Evolutionary conservation across 352 stramenopile species (phyloP).

Genomic region (Pythium rhizo-oryzae): DNA sequence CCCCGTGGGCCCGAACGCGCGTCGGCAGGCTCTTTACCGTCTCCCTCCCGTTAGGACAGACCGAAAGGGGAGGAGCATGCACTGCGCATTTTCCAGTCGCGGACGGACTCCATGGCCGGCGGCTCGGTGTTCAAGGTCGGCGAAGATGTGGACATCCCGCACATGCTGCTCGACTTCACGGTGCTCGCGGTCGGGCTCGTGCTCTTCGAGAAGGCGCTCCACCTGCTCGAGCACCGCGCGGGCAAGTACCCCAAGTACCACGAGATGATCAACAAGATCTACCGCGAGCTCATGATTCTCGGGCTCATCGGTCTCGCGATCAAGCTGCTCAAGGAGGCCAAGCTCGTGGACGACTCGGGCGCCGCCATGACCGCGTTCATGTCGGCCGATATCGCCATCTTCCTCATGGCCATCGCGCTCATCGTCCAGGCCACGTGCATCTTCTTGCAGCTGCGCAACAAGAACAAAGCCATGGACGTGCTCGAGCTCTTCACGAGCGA

Average conservation of each 20-base stretch:
- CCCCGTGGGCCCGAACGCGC: neutral
- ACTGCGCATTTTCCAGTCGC: constrained; percentile 1
- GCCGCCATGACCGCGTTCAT: constrained; percentile 33
- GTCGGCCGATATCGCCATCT: constrained; percentile 37
- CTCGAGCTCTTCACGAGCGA: constrained; percentile 28
- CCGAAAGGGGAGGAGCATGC: neutral
- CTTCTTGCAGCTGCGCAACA: constrained; percentile 27
- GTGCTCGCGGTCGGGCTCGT: constrained; percentile 52
- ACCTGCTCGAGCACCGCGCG: constrained; percentile 51
- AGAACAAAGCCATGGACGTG: constrained; percentile 31
- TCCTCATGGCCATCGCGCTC: constrained; percentile 37
- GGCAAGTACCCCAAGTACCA: constrained; percentile 53
- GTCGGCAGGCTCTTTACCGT: no score
- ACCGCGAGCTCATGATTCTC: constrained; percentile 36
- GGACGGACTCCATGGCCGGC: neutral
- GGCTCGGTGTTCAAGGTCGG: constrained; percentile 32
- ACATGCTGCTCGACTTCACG: constrained; percentile 22
- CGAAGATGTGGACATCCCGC: constrained; percentile 16
- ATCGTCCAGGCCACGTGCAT: constrained; percentile 36
- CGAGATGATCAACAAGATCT: constrained; percentile 64
- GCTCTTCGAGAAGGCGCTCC: constrained; percentile 47
- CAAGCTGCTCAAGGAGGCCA: constrained; percentile 35
- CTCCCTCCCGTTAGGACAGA: neutral
- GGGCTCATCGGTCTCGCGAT: constrained; percentile 39
- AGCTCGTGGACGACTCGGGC: constrained; percentile 22